These are phyloP conservation scores for Tylopilus vinaceipallidus DNA, from an alignment of 768 basidiomycete species.

Conservation along the genomic window DNA sequence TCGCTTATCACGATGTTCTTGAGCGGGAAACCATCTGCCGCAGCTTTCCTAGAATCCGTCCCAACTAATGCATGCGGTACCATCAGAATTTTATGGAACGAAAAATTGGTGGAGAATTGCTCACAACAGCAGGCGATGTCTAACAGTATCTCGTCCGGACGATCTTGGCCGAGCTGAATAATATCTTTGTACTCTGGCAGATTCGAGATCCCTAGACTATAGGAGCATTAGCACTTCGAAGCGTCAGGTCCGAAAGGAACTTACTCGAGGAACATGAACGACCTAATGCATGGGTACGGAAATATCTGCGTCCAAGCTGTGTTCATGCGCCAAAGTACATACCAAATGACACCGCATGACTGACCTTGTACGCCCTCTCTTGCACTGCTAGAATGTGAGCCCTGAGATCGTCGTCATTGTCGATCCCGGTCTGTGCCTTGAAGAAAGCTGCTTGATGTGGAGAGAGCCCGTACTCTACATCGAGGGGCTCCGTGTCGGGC, in stretches of 20 bases:
- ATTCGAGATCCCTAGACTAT: conserved; percentile 9
- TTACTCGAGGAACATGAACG: conserved; percentile 25
- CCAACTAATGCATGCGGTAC: conserved; percentile 14
- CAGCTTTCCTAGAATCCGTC: conserved; percentile 38
- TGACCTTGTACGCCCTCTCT: conserved; percentile 29
- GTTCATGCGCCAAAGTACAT: neutral
- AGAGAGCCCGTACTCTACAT: neutral
- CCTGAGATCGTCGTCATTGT: conserved; percentile 25
- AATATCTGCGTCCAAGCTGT: conserved; percentile 12
- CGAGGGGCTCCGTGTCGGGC: neutral
- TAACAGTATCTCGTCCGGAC: conserved; percentile 37
- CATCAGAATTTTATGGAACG: neutral
- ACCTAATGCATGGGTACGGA: conserved; percentile 32
- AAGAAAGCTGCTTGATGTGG: conserved; percentile 25
- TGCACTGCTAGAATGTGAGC: conserved; percentile 33
- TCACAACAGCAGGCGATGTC: conserved; percentile 47
- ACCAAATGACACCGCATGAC: neutral
- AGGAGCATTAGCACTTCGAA: neutral
- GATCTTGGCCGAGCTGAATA: conserved; percentile 37
- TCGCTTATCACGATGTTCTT: conserved; percentile 39
- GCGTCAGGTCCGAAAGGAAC: neutral
- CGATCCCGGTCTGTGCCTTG: conserved; percentile 28
- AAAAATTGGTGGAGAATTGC: neutral
- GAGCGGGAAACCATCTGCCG: conserved; percentile 42
- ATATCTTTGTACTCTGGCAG: conserved; percentile 22